A percentile compares a stretch with the other conserved stretches of the same genome.
These are phyloP conservation scores for Kodamaea leandrae DNA, from an alignment of 805 yeast genomes.

Conservation along the genomic window DNA sequence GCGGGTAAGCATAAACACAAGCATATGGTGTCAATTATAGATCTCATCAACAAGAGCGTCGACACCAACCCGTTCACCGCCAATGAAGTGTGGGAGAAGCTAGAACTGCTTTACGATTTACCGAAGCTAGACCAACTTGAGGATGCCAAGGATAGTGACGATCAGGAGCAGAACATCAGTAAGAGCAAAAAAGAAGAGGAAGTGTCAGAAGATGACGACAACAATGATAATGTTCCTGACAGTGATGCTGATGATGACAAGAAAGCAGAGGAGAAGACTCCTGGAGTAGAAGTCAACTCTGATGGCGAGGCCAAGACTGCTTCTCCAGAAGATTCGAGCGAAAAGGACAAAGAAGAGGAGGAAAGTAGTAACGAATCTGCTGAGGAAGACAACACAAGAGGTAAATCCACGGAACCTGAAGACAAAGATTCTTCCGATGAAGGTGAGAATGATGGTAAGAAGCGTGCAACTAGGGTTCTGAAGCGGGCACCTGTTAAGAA, in stretches of 20 bases:
- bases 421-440: conserved; percentile 1
- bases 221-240: neutral
- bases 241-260: too few relatives aligned
- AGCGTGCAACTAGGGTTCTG: neutral
- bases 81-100: conserved; percentile 56
- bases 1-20: conserved; percentile 53
- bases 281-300: too few relatives aligned
- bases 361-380: neutral
- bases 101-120: conserved; percentile 53
- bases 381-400: neutral
- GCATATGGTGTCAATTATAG: conserved; percentile 42
- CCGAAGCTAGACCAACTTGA: conserved; percentile 57
- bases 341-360: neutral
- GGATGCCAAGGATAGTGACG: conserved; percentile 15
- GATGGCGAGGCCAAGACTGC: neutral
- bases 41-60: conserved; percentile 33
- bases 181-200: neutral
- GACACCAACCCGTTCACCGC: conserved; percentile 35
- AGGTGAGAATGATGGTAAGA: neutral
- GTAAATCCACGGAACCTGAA: neutral
- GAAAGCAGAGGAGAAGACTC: neutral
- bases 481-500: conserved; percentile 9
- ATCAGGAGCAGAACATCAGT: conserved; percentile 3
- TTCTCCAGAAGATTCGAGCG: too few relatives aligned
- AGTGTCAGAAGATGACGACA: neutral